phyloP scores from a whole-genome alignment of 139 green algal species.

The Closterium sp. region DNA sequence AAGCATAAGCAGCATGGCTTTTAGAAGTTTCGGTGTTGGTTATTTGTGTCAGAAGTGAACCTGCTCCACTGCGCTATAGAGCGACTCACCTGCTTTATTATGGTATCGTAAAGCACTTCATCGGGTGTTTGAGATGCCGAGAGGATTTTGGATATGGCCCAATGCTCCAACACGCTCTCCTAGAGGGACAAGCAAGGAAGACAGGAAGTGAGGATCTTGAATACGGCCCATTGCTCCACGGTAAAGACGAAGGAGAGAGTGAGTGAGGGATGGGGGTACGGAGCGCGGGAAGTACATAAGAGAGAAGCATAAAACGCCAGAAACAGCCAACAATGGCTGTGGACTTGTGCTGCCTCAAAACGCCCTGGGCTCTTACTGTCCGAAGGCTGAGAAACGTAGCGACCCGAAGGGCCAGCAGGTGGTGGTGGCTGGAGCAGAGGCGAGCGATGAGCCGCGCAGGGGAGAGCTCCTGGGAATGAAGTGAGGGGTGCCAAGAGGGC shows the following conservation, averaged over 20 bases:
- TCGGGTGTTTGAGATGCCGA: slow-evolving; percentile 56
- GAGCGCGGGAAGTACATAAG: background rate
- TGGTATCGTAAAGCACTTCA: slow-evolving; percentile 57
- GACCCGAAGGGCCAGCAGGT: slow-evolving; percentile 70
- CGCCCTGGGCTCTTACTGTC: slow-evolving; percentile 24
- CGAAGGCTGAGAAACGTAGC: slow-evolving; percentile 54
- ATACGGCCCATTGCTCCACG: no score
- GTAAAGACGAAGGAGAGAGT: no score
- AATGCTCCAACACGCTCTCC: slow-evolving; percentile 70
- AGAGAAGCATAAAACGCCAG: no score
- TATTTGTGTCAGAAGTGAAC: no score
- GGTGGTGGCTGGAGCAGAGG: slow-evolving; percentile 57
- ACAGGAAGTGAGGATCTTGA: no score
- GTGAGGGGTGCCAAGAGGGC: no score
- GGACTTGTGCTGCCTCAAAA: no score
- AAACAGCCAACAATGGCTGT: no score
- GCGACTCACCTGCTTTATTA: background rate
- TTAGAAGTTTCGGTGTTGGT: no score
- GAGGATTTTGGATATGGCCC: slow-evolving; percentile 79
- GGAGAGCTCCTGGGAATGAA: background rate
- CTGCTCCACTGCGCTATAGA: background rate
- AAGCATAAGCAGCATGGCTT: no score
- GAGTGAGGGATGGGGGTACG: background rate
- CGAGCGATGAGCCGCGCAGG: slow-evolving; percentile 59
- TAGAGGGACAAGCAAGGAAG: background rate